These are phyloP conservation scores for Sordaria brevicollis DNA, from an alignment of 495 filamentous ascomycete genomes.

Conservation along the genomic window DNA sequence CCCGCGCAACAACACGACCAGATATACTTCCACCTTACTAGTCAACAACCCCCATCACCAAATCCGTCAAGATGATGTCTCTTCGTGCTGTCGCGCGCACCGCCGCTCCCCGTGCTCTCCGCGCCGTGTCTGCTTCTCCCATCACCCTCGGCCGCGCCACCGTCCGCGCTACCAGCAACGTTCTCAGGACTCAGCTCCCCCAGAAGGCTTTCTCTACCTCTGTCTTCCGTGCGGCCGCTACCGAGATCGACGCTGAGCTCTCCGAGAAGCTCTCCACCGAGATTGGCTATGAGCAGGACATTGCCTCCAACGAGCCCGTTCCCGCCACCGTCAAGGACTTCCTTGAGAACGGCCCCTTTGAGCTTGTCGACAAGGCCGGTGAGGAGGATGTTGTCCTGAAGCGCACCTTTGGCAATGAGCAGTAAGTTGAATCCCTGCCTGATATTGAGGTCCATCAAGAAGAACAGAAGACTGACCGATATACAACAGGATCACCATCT, in stretches of 20 bases:
- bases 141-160: constrained; percentile 35
- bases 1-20: constrained; percentile 2
- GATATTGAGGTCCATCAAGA: not conserved
- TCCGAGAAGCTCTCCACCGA: constrained; percentile 69
- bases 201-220: constrained; percentile 65
- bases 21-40: not conserved
- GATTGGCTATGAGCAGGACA: constrained; percentile 51
- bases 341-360: constrained; percentile 56
- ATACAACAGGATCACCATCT: constrained; percentile 65
- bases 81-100: constrained; percentile 58
- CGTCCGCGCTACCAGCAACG: constrained; percentile 14
- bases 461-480: not conserved
- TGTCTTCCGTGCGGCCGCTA: constrained; percentile 37
- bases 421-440: constrained; percentile 42
- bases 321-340: constrained; percentile 61
- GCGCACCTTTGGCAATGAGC: constrained; percentile 79
- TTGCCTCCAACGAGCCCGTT: constrained; percentile 47
- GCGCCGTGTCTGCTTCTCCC: constrained; percentile 45
- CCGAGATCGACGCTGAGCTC: constrained; percentile 61
- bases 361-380: constrained; percentile 69
- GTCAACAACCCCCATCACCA: not conserved
- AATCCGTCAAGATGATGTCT: constrained; percentile 56
- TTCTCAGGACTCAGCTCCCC: constrained; percentile 27
- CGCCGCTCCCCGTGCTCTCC: constrained; percentile 55
- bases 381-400: constrained; percentile 79